Conservation (phyloP, 305 asterid species). For the Fraxinus xanthoxyloides region DNA sequence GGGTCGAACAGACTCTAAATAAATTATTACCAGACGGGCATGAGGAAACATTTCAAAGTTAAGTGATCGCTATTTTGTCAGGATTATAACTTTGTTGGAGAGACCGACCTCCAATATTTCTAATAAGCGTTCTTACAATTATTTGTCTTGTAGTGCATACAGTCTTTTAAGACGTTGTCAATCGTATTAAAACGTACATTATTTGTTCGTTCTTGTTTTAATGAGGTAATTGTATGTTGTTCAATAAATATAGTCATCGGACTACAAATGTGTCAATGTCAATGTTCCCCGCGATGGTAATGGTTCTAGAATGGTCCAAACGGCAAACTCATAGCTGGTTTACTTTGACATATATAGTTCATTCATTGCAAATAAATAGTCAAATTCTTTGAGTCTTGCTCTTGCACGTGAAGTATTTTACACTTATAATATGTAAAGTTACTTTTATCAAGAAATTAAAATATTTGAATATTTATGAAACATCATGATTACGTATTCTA, state of each 20-base stretch:
- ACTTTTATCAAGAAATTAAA: background rate
- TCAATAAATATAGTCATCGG: background rate
- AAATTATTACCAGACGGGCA: too few relatives aligned
- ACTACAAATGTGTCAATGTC: background rate
- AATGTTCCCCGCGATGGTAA: background rate
- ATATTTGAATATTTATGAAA: slow-evolving; percentile 2
- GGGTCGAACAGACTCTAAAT: too few relatives aligned
- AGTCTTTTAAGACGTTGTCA: background rate
- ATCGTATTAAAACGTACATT: background rate
- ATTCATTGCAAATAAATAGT: background rate
- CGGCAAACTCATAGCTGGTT: background rate
- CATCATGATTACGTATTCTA: slow-evolving; percentile 15
- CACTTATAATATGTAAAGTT: background rate
- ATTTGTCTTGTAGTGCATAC: background rate
- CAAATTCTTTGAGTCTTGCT: background rate
- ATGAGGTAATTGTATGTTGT: background rate
- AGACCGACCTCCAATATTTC: background rate
- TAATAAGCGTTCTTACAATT: too few relatives aligned
- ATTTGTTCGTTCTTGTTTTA: background rate
- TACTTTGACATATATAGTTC: background rate
- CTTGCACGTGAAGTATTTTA: background rate
- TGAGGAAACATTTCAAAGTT: too few relatives aligned
- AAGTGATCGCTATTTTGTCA: background rate
- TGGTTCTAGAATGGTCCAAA: background rate
- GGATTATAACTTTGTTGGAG: background rate